Conservation (phyloP, 169 alveolate species). For the Cryptosporidium andersoni region DNA sequence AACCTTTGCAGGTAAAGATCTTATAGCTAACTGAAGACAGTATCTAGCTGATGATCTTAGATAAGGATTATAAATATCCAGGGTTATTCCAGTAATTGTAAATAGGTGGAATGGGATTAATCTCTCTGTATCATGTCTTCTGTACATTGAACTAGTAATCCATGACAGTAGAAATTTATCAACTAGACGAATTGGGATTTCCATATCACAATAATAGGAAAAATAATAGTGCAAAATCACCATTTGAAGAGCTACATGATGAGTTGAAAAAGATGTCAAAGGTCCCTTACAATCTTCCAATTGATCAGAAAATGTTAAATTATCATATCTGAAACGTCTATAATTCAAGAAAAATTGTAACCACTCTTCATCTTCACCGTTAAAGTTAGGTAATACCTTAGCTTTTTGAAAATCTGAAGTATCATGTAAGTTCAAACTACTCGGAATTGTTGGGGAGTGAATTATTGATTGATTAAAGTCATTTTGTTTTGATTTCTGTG, state of each 20-base stretch:
- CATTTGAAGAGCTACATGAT: conserved; percentile 53
- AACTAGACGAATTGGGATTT: conserved; percentile 47
- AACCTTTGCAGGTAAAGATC: conserved; percentile 61
- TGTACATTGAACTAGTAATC: conserved; percentile 41
- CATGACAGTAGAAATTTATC: conserved; percentile 55
- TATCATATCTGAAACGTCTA: neutral
- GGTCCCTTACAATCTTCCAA: neutral
- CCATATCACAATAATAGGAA: conserved; percentile 56
- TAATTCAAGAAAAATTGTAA: neutral
- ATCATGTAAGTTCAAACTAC: too few species aligned
- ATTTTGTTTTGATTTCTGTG: too few species aligned
- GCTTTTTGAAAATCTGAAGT: too few species aligned
- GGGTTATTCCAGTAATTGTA: conserved; percentile 63
- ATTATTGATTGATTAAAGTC: too few species aligned
- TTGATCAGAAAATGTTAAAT: neutral
- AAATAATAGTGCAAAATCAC: conserved; percentile 59
- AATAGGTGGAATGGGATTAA: conserved; percentile 59
- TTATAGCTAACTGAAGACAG: conserved; percentile 57
- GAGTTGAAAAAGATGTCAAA: conserved; percentile 32
- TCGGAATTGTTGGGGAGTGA: too few species aligned
- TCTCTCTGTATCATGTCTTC: conserved; percentile 12
- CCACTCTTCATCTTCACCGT: neutral
- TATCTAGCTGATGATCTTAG: conserved; percentile 58
- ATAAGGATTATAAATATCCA: conserved; percentile 63
- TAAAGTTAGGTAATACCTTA: too few species aligned